Base-by-base conservation (phyloP, 768 basidiomycete genomes). In the Tephrocybe sp. region DNA sequence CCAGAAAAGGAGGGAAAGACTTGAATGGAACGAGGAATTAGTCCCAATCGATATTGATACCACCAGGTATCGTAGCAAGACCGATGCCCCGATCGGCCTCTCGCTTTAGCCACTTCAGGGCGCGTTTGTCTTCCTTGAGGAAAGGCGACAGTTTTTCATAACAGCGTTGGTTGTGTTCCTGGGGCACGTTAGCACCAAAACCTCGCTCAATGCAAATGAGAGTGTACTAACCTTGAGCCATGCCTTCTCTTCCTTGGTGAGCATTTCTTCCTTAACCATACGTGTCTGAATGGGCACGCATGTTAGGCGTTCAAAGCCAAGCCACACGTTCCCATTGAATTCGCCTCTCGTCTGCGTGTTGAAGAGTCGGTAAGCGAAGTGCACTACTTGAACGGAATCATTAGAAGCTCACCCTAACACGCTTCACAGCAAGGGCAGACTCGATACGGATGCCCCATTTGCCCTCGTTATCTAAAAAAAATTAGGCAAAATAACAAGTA, bases 371-470 rank as follows among this genome's bases (percentile, higher is more conserved):
- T 34, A 16, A 5, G 33, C 13, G 12, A 31, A 11, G 41, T 16
- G 6, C 21, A 5, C 23, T n/a, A 42, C 23, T 38, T 12, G 13
- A 25, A 15, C 30, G 30, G 18, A 31, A 19, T 22, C 15, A 41
- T 23, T 24, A 40, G 15, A 54, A 44, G 19, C 70, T 57, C 64
- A 77, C 74, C 78, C 69, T 81, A 61, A 71, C 80, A 42, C 78
- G 80, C 54, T 80, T 78, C 34, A 97, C 91, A 30, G 78, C 71
- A 23, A 94, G 70, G 11, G 91, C 87, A 41, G 88, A 91, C 68
- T 99, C 97, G 41, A 94, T 91, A 4, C 97, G 82, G 66, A 99
- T 85, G 4, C 97, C 97, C 78, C 83, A 98, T 55, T 80, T 76
- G 12, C 85, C 84, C 44, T 84, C 84, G 24, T 82, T 76, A 64